Evolutionary conservation across 371 early-diverging fungal genomes (phyloP), one percentile per base, ranked within the genome.

Genomic region (Rhizopus arrhizus): DNA sequence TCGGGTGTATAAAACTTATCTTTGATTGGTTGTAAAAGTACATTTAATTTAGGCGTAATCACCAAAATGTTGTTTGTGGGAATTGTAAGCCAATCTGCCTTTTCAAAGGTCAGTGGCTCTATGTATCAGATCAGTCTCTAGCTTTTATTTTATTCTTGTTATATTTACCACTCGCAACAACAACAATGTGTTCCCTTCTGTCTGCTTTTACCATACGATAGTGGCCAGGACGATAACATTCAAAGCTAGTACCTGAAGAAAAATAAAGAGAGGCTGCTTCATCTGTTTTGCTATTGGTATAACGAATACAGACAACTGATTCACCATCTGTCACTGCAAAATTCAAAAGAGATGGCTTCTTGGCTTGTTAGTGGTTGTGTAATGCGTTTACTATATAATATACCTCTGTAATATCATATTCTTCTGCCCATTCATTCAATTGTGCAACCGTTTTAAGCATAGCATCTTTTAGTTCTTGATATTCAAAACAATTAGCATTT

Each of bases 291-390:
- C 86, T 85, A 40, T 81, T 89, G 35, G 88, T 85, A 57, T 93
- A 93, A n/a, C 93, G 75, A 12, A 91, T 84, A 72, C 92, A 93
- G 3, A 93, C 87, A 0, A 93, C 90, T 0, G 87, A 72, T 61
- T 74, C 79, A 5, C 94, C 94, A 66, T 93, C 92, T 38, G 94
- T 91, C 35, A 93, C 91, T n/a, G 92, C 94, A 82, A 93, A 92
- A 66, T 93, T 93, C 54, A 93, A 65, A 48, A 90, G 61, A 3
- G 94, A 92, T 10, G 84, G 74, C 75, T 86, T 58, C 46, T 36
- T 58, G 33, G 28, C 3, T 1, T 13, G 31, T 13, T 52, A 33
- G 35, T 41, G 51, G 51, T 11, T 48, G 1, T 2, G 5, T 3
- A 5, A 45, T 33, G 5, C 12, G 13, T 12, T 5, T 34, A 29